phyloP scores from a whole-genome alignment of 805 yeast species.

The Trichomonascus vanleenenianus region DNA sequence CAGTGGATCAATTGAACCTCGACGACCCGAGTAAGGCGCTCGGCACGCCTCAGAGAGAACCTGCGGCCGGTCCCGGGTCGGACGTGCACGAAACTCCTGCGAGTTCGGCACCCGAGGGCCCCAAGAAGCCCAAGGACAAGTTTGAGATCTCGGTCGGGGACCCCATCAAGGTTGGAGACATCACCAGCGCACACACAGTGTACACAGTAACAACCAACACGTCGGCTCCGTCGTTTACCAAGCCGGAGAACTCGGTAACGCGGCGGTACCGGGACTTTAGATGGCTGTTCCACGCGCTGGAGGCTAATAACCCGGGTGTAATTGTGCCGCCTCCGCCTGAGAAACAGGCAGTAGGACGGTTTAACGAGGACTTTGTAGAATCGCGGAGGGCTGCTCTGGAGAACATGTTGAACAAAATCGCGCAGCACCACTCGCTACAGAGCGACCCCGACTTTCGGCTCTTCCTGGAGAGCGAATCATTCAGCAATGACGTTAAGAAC shows the following conservation, averaged over 20 bases:
- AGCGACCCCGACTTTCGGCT: slow-evolving; percentile 68
- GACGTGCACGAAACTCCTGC: background rate
- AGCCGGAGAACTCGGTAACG: slow-evolving; percentile 51
- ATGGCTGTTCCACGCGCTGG: slow-evolving; percentile 87
- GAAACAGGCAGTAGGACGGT: slow-evolving; percentile 87
- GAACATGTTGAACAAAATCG: slow-evolving; percentile 72
- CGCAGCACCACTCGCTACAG: slow-evolving; percentile 47
- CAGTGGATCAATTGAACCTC: background rate
- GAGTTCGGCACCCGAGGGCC: background rate
- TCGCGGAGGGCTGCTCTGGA: slow-evolving; percentile 77
- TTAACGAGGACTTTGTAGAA: slow-evolving; percentile 85
- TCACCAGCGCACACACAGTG: slow-evolving; percentile 81
- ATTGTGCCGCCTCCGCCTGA: slow-evolving; percentile 95
- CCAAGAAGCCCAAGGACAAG: slow-evolving; percentile 5
- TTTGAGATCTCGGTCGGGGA: slow-evolving; percentile 75
- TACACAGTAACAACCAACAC: slow-evolving; percentile 67
- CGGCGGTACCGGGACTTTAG: slow-evolving; percentile 88
- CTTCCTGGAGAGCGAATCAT: slow-evolving; percentile 70
- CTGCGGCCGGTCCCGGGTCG: too few relatives aligned
- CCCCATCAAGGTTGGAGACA: slow-evolving; percentile 86
- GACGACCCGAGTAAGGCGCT: too few relatives aligned
- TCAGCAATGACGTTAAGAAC: slow-evolving; percentile 59
- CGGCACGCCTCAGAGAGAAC: too few relatives aligned
- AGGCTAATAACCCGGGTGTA: slow-evolving; percentile 79
- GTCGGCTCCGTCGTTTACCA: slow-evolving; percentile 31